Percentiles rank a stretch among this genome's conserved stretches.
phyloP scores from a whole-genome alignment of 2,329 filamentous ascomycete genomes.

The Stromatinia cepivora region DNA sequence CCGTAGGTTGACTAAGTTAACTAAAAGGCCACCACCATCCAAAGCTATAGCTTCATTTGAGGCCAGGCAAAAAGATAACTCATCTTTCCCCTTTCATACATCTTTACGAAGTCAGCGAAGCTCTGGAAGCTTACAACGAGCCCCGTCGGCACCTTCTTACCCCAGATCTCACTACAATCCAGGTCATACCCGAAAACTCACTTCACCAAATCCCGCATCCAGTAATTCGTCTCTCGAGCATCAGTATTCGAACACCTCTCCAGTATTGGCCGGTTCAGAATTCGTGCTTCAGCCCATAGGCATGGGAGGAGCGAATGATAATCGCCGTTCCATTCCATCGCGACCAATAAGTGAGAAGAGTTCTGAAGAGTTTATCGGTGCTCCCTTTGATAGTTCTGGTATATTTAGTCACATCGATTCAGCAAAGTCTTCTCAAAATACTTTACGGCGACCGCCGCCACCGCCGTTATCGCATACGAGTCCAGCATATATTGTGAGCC shows the following conservation, averaged over 20 bases:
- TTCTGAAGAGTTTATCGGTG: slow-evolving; percentile 62
- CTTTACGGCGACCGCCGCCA: slow-evolving; percentile 46
- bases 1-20: slow-evolving; percentile 60
- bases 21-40: slow-evolving; percentile 50
- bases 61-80: slow-evolving; percentile 55
- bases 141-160: slow-evolving; percentile 56
- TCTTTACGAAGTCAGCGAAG: slow-evolving; percentile 63
- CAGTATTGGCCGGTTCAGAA: slow-evolving; percentile 36
- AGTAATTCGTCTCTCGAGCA: slow-evolving; percentile 42
- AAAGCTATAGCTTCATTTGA: slow-evolving; percentile 46
- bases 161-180: slow-evolving; percentile 37
- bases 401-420: slow-evolving; percentile 61
- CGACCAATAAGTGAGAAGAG: slow-evolving; percentile 48
- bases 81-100: slow-evolving; percentile 29
- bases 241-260: slow-evolving; percentile 38
- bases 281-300: slow-evolving; percentile 29
- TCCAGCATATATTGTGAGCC: slow-evolving; percentile 53
- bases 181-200: slow-evolving; percentile 44
- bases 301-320: slow-evolving; percentile 30
- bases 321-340: slow-evolving; percentile 43
- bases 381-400: slow-evolving; percentile 63
- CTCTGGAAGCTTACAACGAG: slow-evolving; percentile 61
- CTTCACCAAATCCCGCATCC: slow-evolving; percentile 49
- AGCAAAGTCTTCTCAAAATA: slow-evolving; percentile 41
- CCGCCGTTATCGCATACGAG: slow-evolving; percentile 52